Evolutionary conservation across 495 filamentous ascomycete species (phyloP).

Genomic region (Trichoderma erinaceum): DNA sequence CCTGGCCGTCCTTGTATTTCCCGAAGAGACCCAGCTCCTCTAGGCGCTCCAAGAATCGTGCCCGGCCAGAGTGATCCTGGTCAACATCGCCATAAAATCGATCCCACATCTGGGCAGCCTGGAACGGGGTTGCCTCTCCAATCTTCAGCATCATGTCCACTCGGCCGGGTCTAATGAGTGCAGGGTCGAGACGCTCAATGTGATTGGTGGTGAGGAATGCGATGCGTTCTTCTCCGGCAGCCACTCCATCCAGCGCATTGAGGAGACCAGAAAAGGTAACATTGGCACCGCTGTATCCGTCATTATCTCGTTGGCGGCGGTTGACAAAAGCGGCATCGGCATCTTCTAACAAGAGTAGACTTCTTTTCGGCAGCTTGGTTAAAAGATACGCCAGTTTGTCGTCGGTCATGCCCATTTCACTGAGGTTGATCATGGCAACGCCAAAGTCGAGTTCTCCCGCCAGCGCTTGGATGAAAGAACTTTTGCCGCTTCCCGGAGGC

Average conservation of each 20-base stretch:
- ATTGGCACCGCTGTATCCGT: slow-evolving; percentile 83
- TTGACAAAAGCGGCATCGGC: slow-evolving; percentile 90
- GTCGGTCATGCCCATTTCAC: slow-evolving; percentile 87
- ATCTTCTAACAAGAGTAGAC: slow-evolving; percentile 85
- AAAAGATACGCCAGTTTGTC: slow-evolving; percentile 84
- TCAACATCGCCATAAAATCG: slow-evolving; percentile 89
- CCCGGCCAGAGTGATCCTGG: slow-evolving; percentile 48
- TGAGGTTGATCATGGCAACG: slow-evolving; percentile 89
- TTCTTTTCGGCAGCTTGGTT: slow-evolving; percentile 79
- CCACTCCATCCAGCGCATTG: slow-evolving; percentile 90
- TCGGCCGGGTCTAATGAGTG: slow-evolving; percentile 81
- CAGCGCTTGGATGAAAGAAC: slow-evolving; percentile 90
- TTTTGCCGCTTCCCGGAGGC: slow-evolving; percentile 91
- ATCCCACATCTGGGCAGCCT: slow-evolving; percentile 85
- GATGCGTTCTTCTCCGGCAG: slow-evolving; percentile 90
- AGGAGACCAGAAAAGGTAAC: slow-evolving; percentile 93
- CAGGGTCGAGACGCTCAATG: slow-evolving; percentile 79
- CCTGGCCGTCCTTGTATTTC: slow-evolving; percentile 32
- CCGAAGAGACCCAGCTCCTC: slow-evolving; percentile 45
- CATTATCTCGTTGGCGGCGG: slow-evolving; percentile 65
- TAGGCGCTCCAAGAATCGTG: slow-evolving; percentile 45
- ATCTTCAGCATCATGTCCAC: slow-evolving; percentile 91
- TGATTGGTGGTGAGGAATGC: slow-evolving; percentile 95
- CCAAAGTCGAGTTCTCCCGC: slow-evolving; percentile 90
- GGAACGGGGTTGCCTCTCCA: slow-evolving; percentile 78